These are phyloP conservation scores for Fagopyrum tataricum DNA, from an alignment of 148 eudicot species.

Conservation along the genomic window DNA sequence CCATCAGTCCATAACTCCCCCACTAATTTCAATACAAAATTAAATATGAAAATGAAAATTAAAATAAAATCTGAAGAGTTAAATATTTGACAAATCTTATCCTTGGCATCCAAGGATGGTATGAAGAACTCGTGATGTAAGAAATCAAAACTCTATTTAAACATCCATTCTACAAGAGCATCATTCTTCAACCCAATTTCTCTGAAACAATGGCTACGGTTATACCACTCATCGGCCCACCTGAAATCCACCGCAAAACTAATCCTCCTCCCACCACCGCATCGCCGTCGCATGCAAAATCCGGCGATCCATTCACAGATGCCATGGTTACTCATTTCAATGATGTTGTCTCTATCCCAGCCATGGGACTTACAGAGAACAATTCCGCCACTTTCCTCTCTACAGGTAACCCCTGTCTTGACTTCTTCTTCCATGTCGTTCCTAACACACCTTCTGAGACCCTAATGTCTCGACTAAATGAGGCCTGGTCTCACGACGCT, in stretches of 20 bases:
- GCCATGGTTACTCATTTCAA: conserved; percentile 16
- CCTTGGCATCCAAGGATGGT: not conserved
- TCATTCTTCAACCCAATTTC: not conserved
- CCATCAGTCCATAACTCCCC: no score
- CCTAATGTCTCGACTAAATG: not conserved
- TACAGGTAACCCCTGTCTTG: conserved; percentile 21
- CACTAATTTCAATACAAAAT: no score
- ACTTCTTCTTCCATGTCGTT: conserved; percentile 25
- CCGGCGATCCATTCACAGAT: conserved; percentile 14
- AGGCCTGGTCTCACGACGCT: conserved; percentile 18
- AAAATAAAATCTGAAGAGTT: not conserved
- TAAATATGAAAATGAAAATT: no score
- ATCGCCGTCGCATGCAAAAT: not conserved
- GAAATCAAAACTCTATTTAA: not conserved
- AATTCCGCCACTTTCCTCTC: conserved; percentile 15
- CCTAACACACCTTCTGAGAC: conserved; percentile 15
- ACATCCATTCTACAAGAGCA: not conserved
- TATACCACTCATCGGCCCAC: conserved; percentile 12
- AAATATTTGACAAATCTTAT: not conserved
- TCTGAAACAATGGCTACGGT: not conserved
- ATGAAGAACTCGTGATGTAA: not conserved
- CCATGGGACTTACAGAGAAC: conserved; percentile 17
- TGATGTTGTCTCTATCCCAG: not conserved
- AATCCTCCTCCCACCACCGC: not conserved
- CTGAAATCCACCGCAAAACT: conserved; percentile 6